phyloP scores from a whole-genome alignment of 768 basidiomycete genomes.

The Pulveroboletus sp. region DNA sequence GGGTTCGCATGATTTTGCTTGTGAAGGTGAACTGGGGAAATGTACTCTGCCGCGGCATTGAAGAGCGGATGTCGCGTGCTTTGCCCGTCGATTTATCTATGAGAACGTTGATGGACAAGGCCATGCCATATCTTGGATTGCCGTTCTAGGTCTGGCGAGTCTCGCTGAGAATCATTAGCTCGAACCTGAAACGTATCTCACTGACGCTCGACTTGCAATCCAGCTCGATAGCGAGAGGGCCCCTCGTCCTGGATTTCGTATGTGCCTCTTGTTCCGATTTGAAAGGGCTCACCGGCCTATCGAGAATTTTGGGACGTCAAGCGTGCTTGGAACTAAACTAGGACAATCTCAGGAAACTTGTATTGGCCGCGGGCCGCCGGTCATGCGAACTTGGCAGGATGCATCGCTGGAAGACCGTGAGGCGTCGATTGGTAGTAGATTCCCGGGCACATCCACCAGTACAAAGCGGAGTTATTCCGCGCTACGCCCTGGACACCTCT shows the following conservation, averaged over 20 bases:
- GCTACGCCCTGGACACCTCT: neutral
- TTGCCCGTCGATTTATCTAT: neutral
- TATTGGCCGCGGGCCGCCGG: neutral
- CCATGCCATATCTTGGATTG: neutral
- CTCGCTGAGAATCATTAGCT: neutral
- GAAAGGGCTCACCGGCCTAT: neutral
- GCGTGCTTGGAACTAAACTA: neutral
- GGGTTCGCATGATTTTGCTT: neutral
- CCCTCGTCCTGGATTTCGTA: neutral
- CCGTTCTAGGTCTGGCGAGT: neutral
- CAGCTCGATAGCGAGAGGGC: too few species aligned
- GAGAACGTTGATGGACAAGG: neutral
- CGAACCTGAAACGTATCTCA: neutral
- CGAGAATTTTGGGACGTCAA: neutral
- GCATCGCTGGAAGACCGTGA: slow-evolving; percentile 1
- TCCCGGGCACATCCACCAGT: neutral
- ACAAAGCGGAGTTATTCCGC: neutral
- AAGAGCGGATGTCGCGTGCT: neutral
- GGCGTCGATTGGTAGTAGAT: too few species aligned
- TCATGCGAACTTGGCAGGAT: slow-evolving; percentile 8
- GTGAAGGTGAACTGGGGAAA: slow-evolving; percentile 5
- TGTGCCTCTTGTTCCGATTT: too few species aligned
- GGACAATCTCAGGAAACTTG: neutral
- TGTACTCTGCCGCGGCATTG: neutral
- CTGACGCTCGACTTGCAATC: too few species aligned